Conservation (phyloP, 441 rosid genomes). For the Melianthus villosus region DNA sequence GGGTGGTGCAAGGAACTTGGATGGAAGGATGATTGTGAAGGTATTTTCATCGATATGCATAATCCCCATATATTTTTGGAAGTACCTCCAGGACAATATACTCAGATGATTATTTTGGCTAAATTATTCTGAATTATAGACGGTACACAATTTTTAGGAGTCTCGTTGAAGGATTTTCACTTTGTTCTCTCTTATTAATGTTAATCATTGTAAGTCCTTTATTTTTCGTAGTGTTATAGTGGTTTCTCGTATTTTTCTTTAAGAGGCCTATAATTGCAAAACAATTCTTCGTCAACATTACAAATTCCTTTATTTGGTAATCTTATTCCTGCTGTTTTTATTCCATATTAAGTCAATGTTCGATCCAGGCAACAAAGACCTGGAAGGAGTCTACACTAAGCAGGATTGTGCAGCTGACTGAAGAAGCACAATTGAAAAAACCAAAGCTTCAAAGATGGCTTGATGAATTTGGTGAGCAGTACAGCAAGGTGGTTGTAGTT, state of each 20-base stretch:
- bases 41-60: constrained; percentile 21
- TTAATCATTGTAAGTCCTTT: too few relatives aligned
- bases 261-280: not conserved
- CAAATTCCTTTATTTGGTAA: not conserved
- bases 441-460: constrained; percentile 95
- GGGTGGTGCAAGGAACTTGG: constrained; percentile 93
- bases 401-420: constrained; percentile 81
- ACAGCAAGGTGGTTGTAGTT: constrained; percentile 82
- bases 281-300: too few relatives aligned
- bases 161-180: too few relatives aligned
- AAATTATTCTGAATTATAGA: too few relatives aligned
- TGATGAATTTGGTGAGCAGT: constrained; percentile 87
- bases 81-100: too few relatives aligned
- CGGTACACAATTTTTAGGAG: too few relatives aligned
- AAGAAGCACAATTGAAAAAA: constrained; percentile 78
- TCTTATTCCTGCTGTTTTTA: not conserved
- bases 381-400: constrained; percentile 86
- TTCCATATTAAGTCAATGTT: constrained; percentile 2
- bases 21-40: constrained; percentile 90
- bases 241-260: too few relatives aligned
- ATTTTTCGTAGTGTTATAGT: too few relatives aligned
- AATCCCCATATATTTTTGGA: too few relatives aligned
- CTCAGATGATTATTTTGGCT: too few relatives aligned
- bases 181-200: too few relatives aligned
- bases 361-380: constrained; percentile 50